Evolutionary conservation across 2,329 filamentous ascomycete genomes (phyloP), one percentile per base, ranked within the genome.

Genomic region (Celoporthe dispersa): DNA sequence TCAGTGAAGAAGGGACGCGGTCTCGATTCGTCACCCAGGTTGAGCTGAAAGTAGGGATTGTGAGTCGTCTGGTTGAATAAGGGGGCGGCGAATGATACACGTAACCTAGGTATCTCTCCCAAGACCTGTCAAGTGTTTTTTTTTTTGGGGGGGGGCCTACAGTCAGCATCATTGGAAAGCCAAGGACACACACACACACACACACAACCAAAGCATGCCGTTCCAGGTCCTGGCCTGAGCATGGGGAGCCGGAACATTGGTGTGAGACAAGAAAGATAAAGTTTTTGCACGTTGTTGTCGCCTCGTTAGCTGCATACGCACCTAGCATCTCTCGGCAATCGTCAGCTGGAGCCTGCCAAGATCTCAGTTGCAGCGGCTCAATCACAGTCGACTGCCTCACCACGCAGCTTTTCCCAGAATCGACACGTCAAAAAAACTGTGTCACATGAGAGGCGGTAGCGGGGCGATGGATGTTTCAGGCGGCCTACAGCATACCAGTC

Each of bases 221-320:
- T 48, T 48, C 44, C 9, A n/a, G n/a, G 44, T 48, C n/a, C 22
- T 48, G 22, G 44, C 41, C 16, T 44, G 22, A n/a, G 22, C 44
- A 48, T 48, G 19, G 44, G 44, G 44, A 22, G 44, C 22, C 44
- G 22, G 44, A 48, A n/a, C 19, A 35, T 60, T 63, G 64, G 67
- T 68, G 67, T 31, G 16, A 5, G 1, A 48, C 44, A 48, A n/a
- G 12, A 1, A 7, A 5, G 16, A 28, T n/a, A 48, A 2, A 37
- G 9, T n/a, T 44, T 33, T 44, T 33, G 7, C n/a, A 68, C 68
- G 61, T 60, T 68, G 14, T 64, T 31, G n/a, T 28, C 5, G 16
- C 44, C 37, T n/a, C 65, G 51, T 60, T 68, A 68, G 64, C 60
- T 53, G 68, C 68, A 68, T 64, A 48, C 25, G 53, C 53, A 31